These are phyloP conservation scores for Penicillium digitatum DNA, from an alignment of 2,329 filamentous ascomycete species.

Conservation along the genomic window DNA sequence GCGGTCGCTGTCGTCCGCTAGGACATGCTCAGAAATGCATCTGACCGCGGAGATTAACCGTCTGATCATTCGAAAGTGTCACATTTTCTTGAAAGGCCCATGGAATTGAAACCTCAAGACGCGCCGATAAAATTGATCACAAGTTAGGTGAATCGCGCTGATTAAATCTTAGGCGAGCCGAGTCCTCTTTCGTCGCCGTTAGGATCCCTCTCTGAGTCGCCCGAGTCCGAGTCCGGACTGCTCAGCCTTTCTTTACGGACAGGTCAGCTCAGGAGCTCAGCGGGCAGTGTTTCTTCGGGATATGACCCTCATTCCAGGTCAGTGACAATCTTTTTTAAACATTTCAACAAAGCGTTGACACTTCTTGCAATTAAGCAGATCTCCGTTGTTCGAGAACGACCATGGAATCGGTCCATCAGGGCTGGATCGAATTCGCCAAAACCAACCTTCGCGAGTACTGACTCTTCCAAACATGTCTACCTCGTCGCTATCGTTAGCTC, in stretches of 20 bases:
- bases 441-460: conserved; percentile 63
- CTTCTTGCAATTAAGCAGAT: conserved; percentile 50
- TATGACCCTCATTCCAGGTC: conserved; percentile 73
- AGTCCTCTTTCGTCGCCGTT: conserved; percentile 41
- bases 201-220: conserved; percentile 35
- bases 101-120: conserved; percentile 12
- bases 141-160: conserved; percentile 14
- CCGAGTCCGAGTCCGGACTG: conserved; percentile 35
- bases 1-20: not conserved
- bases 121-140: conserved; percentile 12
- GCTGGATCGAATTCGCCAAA: conserved; percentile 88
- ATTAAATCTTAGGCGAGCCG: conserved; percentile 33
- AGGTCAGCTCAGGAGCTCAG: conserved; percentile 67
- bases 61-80: conserved; percentile 20
- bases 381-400: conserved; percentile 81
- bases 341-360: conserved; percentile 6
- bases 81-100: conserved; percentile 11
- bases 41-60: conserved; percentile 16
- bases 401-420: conserved; percentile 81
- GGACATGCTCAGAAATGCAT: conserved; percentile 12
- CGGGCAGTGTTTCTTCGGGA: conserved; percentile 66
- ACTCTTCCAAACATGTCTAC: conserved; percentile 62
- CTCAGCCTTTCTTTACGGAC: conserved; percentile 50
- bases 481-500: conserved; percentile 62
- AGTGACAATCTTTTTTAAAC: conserved; percentile 27